These are phyloP conservation scores for Penicillium atrosanguineum DNA, from an alignment of 495 filamentous ascomycete genomes.

Conservation along the genomic window DNA sequence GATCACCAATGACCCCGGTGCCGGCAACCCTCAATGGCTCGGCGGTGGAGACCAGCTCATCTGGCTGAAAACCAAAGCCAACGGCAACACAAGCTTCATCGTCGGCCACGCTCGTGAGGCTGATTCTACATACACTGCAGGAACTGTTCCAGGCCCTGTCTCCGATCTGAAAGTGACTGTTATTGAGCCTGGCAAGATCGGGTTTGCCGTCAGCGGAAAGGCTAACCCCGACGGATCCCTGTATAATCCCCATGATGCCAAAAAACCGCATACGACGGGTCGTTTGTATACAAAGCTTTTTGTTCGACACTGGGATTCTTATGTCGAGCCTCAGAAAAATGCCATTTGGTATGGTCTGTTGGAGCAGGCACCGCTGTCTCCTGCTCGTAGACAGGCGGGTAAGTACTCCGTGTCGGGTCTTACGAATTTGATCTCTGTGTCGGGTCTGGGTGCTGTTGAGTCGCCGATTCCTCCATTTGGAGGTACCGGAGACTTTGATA, in stretches of 20 bases:
- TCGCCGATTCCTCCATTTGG: constrained; percentile 60
- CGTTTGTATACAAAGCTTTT: constrained; percentile 55
- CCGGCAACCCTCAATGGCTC: constrained; percentile 76
- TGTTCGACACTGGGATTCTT: constrained; percentile 64
- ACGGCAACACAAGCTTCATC: constrained; percentile 65
- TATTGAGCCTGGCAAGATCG: constrained; percentile 61
- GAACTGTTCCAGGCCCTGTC: constrained; percentile 62
- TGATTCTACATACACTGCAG: constrained; percentile 58
- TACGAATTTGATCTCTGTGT: constrained; percentile 48
- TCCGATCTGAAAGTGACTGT: constrained; percentile 71
- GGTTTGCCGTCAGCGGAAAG: constrained; percentile 65
- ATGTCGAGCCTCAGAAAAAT: constrained; percentile 60
- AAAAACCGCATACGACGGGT: constrained; percentile 51
- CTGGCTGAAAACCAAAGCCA: constrained; percentile 62
- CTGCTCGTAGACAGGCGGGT: constrained; percentile 35
- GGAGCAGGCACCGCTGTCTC: constrained; percentile 42
- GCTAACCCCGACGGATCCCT: constrained; percentile 55
- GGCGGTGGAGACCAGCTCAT: constrained; percentile 60
- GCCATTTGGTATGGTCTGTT: constrained; percentile 72
- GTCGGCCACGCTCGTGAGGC: constrained; percentile 55
- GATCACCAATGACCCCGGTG: constrained; percentile 60
- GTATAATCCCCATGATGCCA: constrained; percentile 53
- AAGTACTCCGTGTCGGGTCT: constrained; percentile 47
- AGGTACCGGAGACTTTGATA: constrained; percentile 57
- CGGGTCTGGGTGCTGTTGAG: constrained; percentile 44